phyloP scores from a whole-genome alignment of 768 basidiomycete genomes.

The Amanita thiersii region DNA sequence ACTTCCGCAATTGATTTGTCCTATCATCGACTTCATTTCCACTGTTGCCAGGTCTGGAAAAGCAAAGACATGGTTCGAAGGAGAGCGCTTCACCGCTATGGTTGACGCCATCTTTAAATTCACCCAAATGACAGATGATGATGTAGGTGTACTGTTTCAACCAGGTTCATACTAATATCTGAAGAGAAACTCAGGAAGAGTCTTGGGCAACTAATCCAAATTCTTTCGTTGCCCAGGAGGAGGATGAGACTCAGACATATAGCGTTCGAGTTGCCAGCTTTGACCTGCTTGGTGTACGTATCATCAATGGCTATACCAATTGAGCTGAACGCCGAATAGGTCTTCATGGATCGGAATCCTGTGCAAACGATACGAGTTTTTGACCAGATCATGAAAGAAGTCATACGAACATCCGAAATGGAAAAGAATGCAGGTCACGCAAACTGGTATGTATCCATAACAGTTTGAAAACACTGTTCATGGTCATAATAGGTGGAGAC shows the following conservation, averaged over 20 bases:
- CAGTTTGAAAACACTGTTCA: not conserved
- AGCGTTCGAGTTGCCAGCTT: slow-evolving; percentile 79
- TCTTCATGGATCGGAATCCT: slow-evolving; percentile 48
- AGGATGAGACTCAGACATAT: slow-evolving; percentile 80
- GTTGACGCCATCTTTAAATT: slow-evolving; percentile 56
- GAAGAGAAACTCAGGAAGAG: slow-evolving; percentile 54
- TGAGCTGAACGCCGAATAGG: slow-evolving; percentile 23
- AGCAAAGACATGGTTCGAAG: slow-evolving; percentile 55
- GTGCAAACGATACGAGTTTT: slow-evolving; percentile 43
- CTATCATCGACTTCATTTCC: slow-evolving; percentile 75
- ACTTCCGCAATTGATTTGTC: slow-evolving; percentile 67
- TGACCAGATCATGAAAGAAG: slow-evolving; percentile 42
- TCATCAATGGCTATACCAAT: slow-evolving; percentile 8
- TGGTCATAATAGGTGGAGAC: slow-evolving; percentile 70
- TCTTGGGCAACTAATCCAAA: slow-evolving; percentile 88
- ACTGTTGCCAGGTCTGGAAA: slow-evolving; percentile 57
- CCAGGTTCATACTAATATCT: slow-evolving; percentile 4
- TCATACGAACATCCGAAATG: slow-evolving; percentile 51
- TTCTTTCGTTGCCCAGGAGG: slow-evolving; percentile 89
- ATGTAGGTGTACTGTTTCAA: slow-evolving; percentile 41
- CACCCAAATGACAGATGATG: slow-evolving; percentile 83
- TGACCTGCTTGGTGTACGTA: slow-evolving; percentile 67
- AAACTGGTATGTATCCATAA: slow-evolving; percentile 51
- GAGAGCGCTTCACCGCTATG: slow-evolving; percentile 39
- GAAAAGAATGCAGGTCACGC: slow-evolving; percentile 42